Evolutionary conservation across 1,139 yeast species (phyloP).

Genomic region (Debaryomycetaceae sp.): DNA sequence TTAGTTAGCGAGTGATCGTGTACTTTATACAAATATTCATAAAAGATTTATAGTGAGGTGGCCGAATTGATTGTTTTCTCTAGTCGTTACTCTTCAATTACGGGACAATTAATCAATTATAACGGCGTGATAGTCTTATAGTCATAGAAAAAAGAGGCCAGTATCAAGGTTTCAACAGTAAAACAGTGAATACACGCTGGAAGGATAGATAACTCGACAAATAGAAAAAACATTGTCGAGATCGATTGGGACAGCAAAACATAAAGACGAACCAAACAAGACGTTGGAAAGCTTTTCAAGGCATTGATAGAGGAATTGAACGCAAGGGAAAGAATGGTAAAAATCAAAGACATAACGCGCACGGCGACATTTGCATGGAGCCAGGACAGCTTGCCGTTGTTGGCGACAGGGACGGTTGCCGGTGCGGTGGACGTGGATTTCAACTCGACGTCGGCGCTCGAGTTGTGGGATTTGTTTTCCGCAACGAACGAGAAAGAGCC

Average conservation of each 20-base stretch:
- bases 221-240: neutral
- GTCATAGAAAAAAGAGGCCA: neutral
- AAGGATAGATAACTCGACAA: neutral
- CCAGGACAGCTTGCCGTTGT: conserved; percentile 62
- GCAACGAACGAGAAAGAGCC: conserved; percentile 43
- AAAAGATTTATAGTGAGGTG: neutral
- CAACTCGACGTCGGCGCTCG: conserved; percentile 71
- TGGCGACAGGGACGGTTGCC: conserved; percentile 91
- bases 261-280: neutral
- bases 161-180: too few species aligned
- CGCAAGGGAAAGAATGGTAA: conserved; percentile 54
- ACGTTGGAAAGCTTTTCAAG: neutral
- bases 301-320: neutral
- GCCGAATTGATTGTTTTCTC: neutral
- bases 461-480: conserved; percentile 72
- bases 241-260: neutral
- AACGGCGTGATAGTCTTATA: neutral
- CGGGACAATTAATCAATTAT: neutral
- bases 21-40: neutral
- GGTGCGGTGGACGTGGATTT: conserved; percentile 92
- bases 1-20: neutral
- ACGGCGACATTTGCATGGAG: conserved; percentile 98
- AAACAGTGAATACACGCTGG: conserved; percentile 1
- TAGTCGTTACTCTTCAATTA: neutral
- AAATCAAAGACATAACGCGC: conserved; percentile 75